These are phyloP conservation scores for Tylopilus sp. DNA, from an alignment of 768 basidiomycete genomes.

Conservation along the genomic window DNA sequence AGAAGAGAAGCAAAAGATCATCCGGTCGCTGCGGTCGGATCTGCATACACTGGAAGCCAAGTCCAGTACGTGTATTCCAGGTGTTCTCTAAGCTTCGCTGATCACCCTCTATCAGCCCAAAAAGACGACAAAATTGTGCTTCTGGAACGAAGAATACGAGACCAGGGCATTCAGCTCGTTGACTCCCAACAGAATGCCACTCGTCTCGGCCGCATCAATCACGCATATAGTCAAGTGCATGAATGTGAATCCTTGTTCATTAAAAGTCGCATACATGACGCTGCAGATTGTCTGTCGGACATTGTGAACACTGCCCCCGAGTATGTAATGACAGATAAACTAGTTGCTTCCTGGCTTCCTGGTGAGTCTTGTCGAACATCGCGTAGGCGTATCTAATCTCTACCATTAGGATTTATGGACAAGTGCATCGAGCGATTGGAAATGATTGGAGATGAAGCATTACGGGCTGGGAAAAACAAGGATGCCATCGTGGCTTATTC, in stretches of 20 bases:
- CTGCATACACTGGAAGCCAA: too few relatives aligned
- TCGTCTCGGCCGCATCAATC: neutral
- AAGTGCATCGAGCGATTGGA: neutral
- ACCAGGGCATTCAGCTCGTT: too few relatives aligned
- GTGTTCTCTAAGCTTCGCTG: too few relatives aligned
- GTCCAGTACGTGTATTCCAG: too few relatives aligned
- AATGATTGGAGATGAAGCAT: neutral
- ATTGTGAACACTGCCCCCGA: neutral
- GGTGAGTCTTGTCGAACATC: neutral
- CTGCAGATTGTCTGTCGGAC: neutral
- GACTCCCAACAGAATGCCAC: too few relatives aligned
- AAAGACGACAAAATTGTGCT: too few relatives aligned
- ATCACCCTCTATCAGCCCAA: too few relatives aligned
- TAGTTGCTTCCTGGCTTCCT: neutral
- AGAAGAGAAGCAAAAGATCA: too few relatives aligned
- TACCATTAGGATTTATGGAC: neutral
- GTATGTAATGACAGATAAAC: neutral
- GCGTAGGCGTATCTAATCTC: neutral
- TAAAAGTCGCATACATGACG: neutral
- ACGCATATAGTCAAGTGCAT: neutral
- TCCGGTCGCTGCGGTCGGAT: too few relatives aligned
- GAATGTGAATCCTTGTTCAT: neutral
- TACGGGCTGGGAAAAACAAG: too few relatives aligned
- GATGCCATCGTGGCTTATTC: too few relatives aligned
- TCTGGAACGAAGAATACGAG: too few relatives aligned